A percentile compares a stretch with the other conserved stretches of the same genome.
phyloP scores from a whole-genome alignment of 78 protist species.

The Polysphondylium violaceum region DNA sequence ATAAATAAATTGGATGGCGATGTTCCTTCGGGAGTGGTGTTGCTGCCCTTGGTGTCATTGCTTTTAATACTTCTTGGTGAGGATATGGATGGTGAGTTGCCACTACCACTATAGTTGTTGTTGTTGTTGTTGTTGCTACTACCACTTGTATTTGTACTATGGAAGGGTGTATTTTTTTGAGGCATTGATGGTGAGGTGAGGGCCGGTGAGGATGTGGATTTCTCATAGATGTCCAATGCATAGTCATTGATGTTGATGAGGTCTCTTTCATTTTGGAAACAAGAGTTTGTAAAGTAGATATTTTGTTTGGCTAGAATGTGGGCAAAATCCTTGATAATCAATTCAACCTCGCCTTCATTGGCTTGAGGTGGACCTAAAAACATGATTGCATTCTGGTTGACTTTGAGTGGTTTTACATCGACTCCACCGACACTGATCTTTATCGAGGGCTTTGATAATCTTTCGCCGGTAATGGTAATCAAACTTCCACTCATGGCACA shows the following conservation, averaged over 20 bases:
- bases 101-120: not conserved
- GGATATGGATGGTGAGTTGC: not conserved
- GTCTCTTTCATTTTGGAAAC: constrained; percentile 59
- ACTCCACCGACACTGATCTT: not conserved
- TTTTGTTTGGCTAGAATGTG: constrained; percentile 16
- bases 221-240: constrained; percentile 46
- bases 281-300: constrained; percentile 35
- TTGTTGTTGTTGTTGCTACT: not conserved
- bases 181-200: not conserved
- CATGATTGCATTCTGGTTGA: constrained; percentile 23
- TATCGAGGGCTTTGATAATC: constrained; percentile 17
- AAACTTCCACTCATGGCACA: constrained; percentile 37
- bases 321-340: constrained; percentile 29
- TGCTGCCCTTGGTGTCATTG: not conserved
- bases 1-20: not conserved
- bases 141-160: not conserved
- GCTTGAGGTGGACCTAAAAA: constrained; percentile 23
- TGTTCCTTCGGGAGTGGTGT: not conserved
- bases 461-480: constrained; percentile 55
- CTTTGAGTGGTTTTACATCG: not conserved
- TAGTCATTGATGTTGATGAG: constrained; percentile 20
- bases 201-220: constrained; percentile 17
- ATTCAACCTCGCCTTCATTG: constrained; percentile 31
- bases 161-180: not conserved
- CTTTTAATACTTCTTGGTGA: not conserved